These are phyloP conservation scores for Corynascus novoguineensis DNA, from an alignment of 495 filamentous ascomycete species.

Conservation along the genomic window DNA sequence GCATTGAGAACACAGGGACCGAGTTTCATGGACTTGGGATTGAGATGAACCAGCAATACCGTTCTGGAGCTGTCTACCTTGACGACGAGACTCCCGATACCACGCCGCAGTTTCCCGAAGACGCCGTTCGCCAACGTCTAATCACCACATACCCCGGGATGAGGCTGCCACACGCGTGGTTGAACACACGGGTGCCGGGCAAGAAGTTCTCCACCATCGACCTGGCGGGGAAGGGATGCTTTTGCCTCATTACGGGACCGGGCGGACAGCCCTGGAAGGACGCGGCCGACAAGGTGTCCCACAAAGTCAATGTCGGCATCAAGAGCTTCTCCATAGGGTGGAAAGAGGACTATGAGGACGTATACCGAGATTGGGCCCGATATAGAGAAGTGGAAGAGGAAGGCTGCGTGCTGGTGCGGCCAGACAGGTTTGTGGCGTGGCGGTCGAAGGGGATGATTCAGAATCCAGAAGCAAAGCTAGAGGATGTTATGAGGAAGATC, in stretches of 20 bases:
- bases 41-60: conserved; percentile 41
- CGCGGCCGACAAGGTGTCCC: conserved; percentile 20
- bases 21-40: conserved; percentile 38
- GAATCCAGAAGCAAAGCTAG: conserved; percentile 23
- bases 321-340: conserved; percentile 35
- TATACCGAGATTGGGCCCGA: conserved; percentile 34
- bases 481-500: conserved; percentile 20
- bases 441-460: conserved; percentile 25
- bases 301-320: conserved; percentile 24
- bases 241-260: conserved; percentile 35
- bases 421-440: conserved; percentile 44
- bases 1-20: conserved; percentile 29
- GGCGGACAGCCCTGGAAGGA: conserved; percentile 33
- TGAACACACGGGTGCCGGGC: conserved; percentile 28
- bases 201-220: conserved; percentile 36
- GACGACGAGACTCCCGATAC: conserved; percentile 16
- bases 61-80: conserved; percentile 23
- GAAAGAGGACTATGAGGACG: conserved; percentile 36
- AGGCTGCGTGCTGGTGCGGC: conserved; percentile 39
- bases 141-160: conserved; percentile 33
- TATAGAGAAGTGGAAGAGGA: conserved; percentile 33
- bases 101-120: conserved; percentile 19
- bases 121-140: conserved; percentile 17
- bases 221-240: conserved; percentile 31
- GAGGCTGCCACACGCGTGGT: conserved; percentile 39